phyloP scores from a whole-genome alignment of 305 asterid genomes.

The Ajuga reptans region DNA sequence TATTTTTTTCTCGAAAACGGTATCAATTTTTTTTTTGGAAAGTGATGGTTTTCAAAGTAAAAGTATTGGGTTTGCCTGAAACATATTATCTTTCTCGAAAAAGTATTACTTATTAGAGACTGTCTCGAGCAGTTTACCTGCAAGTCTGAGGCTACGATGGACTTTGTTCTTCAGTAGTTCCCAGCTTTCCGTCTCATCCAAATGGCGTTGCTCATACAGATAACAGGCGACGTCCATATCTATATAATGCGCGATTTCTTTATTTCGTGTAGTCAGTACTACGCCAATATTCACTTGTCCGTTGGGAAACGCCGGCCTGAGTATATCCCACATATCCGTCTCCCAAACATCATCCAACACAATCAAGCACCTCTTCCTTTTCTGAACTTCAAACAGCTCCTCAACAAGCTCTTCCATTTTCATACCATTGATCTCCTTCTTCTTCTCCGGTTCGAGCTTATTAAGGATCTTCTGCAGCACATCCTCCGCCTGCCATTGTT shows the following conservation, averaged over 20 bases:
- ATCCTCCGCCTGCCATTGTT: constrained; percentile 39
- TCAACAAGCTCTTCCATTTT: constrained; percentile 30
- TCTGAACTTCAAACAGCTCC: constrained; percentile 31
- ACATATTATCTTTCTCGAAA: too few species aligned
- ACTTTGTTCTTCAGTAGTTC: constrained; percentile 37
- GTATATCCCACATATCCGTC: constrained; percentile 36
- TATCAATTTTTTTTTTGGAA: too few species aligned
- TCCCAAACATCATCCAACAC: constrained; percentile 53
- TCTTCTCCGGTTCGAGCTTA: constrained; percentile 36
- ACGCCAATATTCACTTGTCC: constrained; percentile 31
- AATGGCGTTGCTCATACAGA: constrained; percentile 35
- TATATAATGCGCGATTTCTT: constrained; percentile 29
- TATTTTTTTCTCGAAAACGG: too few species aligned
- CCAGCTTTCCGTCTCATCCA: constrained; percentile 46
- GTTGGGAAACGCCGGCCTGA: constrained; percentile 33
- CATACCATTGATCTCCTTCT: constrained; percentile 16
- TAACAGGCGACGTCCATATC: constrained; percentile 30
- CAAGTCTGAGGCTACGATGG: constrained; percentile 9
- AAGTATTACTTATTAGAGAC: too few species aligned
- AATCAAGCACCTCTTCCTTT: constrained; percentile 34
- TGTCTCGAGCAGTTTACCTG: constrained; percentile 20
- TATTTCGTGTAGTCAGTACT: constrained; percentile 42
- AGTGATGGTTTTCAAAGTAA: too few species aligned
- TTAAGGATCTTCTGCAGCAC: constrained; percentile 36
- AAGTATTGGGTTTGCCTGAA: too few species aligned